Evolutionary conservation across 148 eudicot genomes (phyloP), one percentile per base, ranked within the genome.

Genomic region (Silene conica): DNA sequence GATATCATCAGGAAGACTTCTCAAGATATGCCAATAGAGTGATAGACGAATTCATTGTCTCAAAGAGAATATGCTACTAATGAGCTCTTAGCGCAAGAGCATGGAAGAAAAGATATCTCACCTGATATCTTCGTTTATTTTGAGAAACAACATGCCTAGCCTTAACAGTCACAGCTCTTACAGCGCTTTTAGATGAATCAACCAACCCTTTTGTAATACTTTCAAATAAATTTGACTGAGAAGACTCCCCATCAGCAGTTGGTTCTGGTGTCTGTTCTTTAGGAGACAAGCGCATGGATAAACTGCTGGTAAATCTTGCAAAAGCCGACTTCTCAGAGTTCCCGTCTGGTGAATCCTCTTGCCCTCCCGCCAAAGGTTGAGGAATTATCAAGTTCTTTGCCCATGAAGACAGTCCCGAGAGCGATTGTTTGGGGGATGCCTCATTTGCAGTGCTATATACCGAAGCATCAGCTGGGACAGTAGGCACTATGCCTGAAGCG

Each of bases 131-230:
- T 85, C 97, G 86, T 81, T 95, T 95, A 73, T 95, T 95, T 81
- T 95, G 98, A 22, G 98, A 95, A 54, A 95, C 98, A 80, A 80
- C 98, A 88, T 92, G 98, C 13, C 98, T 91, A 75, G 98, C 98
- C 85, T 92, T 95, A 58, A 92, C 96, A 71, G 86, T 84, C 71
- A 95, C 98, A 46, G 97, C 98, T 84, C 91, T 95, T 60, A 87
- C 99, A 12, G 97, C 99, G 72, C 80, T 95, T 83, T 85, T 95
- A 67, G 98, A 95, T 41, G 97, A 79, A 76, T 95, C 99, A 77
- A 95, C 93, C 67, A 92, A 73, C 28, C 99, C 97, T 86, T 85
- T 95, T 13, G 97, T 95, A 46, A 95, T 68, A 63, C 87, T 87
- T 63, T 90, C 97, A 81, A 95, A 23, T 46, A 95, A 72, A 81